Conservation (phyloP, 495 filamentous ascomycete genomes). For the Gamarada debralockiae region DNA sequence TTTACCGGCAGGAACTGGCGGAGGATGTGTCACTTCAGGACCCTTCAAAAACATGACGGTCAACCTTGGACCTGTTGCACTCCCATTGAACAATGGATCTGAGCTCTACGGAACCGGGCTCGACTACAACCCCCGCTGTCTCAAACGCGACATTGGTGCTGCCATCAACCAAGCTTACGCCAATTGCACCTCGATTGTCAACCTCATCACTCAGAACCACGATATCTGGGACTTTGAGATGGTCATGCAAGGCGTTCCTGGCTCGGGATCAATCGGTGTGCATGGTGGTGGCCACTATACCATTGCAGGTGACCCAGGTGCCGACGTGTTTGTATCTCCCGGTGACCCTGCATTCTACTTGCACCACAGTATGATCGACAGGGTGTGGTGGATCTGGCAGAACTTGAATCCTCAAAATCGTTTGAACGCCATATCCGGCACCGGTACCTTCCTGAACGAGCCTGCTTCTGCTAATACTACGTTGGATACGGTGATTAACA, state of each 20-base stretch:
- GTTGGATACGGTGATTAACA: conserved; percentile 10
- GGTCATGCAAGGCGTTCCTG: conserved; percentile 16
- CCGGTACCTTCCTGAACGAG: conserved; percentile 52
- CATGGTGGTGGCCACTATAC: conserved; percentile 22
- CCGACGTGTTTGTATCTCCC: conserved; percentile 53
- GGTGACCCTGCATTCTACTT: conserved; percentile 68
- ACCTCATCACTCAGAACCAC: conserved; percentile 23
- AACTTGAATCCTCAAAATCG: conserved; percentile 48
- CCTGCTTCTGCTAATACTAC: conserved; percentile 34
- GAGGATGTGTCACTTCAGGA: conserved; percentile 60
- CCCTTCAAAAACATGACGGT: conserved; percentile 51
- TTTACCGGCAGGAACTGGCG: conserved; percentile 47
- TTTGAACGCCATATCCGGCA: conserved; percentile 45
- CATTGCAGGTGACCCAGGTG: conserved; percentile 23
- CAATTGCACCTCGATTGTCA: conserved; percentile 15
- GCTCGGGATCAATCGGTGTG: conserved; percentile 53
- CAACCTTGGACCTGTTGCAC: conserved; percentile 49
- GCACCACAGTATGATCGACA: conserved; percentile 22
- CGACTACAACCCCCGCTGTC: conserved; percentile 58
- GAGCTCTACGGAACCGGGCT: conserved; percentile 1
- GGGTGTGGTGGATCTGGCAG: conserved; percentile 38
- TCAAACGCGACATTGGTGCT: conserved; percentile 60
- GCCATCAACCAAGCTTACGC: conserved; percentile 13
- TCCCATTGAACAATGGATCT: conserved; percentile 11
- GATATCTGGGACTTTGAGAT: conserved; percentile 21